A percentile compares a stretch with the other conserved stretches of the same genome.
Evolutionary conservation across 1,284 basidiomycete genomes (phyloP).

Genomic region (Irpex rosettiformis): DNA sequence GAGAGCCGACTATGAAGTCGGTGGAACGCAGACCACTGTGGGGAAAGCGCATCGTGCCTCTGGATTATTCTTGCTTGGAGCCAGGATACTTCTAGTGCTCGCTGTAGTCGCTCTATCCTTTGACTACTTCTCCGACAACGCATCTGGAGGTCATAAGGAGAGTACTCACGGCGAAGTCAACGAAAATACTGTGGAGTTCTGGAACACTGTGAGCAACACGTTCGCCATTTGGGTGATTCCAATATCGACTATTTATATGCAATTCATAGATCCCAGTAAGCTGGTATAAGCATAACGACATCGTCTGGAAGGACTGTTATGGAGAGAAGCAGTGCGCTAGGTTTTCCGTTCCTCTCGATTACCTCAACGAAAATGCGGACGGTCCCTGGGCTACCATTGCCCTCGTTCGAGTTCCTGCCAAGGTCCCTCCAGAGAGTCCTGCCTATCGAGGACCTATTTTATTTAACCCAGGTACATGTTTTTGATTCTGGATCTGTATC

Average conservation of each 20-base stretch:
- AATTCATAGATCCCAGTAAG: neutral
- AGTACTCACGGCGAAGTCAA: neutral
- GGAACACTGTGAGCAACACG: neutral
- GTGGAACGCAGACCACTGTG: neutral
- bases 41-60: neutral
- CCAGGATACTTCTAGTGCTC: neutral
- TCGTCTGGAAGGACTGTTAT: constrained; percentile 23
- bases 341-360: constrained; percentile 29
- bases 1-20: neutral
- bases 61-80: neutral
- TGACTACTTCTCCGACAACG: neutral
- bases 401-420: constrained; percentile 24
- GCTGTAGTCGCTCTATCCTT: neutral
- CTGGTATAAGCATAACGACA: neutral
- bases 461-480: constrained; percentile 28
- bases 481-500: neutral
- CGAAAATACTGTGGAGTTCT: neutral
- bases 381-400: constrained; percentile 27
- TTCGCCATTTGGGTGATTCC: neutral
- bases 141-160: neutral
- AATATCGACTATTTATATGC: neutral
- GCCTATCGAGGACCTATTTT: constrained; percentile 31
- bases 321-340: constrained; percentile 21
- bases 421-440: constrained; percentile 16
- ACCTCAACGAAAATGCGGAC: constrained; percentile 20